phyloP scores from a whole-genome alignment of 331 rosid species.

The Malus hybrid region DNA sequence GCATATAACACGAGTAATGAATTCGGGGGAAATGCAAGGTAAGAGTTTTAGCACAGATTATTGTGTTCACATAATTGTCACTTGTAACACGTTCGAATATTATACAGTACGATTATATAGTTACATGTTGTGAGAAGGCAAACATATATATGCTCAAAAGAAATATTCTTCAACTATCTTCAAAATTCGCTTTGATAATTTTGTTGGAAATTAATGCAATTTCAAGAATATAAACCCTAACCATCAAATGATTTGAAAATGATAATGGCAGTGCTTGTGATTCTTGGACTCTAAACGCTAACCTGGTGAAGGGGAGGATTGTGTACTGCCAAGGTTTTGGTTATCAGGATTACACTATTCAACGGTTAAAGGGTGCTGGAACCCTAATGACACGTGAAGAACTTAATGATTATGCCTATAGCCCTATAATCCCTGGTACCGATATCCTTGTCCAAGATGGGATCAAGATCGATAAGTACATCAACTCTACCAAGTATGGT shows the following conservation, averaged over 20 bases:
- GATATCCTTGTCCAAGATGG: slow-evolving; percentile 27
- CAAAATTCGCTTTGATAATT: not conserved
- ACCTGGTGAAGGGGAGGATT: slow-evolving; percentile 59
- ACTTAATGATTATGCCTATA: slow-evolving; percentile 26
- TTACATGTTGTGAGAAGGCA: not conserved
- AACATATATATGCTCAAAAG: not conserved
- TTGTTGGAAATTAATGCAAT: not conserved
- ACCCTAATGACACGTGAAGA: slow-evolving; percentile 31
- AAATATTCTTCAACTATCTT: not conserved
- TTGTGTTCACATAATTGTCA: not conserved
- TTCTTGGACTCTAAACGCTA: slow-evolving; percentile 31
- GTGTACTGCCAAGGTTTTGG: slow-evolving; percentile 43
- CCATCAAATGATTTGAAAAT: not conserved
- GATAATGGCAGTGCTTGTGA: slow-evolving; percentile 56
- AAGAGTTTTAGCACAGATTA: not conserved
- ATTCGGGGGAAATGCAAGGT: slow-evolving; percentile 47
- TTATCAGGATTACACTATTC: slow-evolving; percentile 35
- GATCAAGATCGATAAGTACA: slow-evolving; percentile 36
- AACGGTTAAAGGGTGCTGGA: slow-evolving; percentile 48
- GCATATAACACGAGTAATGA: slow-evolving; percentile 27
- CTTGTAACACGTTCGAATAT: not conserved
- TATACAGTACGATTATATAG: not conserved
- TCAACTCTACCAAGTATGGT: slow-evolving; percentile 66
- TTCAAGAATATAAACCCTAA: not conserved
- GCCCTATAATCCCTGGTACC: slow-evolving; percentile 38